Evolutionary conservation across 2,329 filamentous ascomycete species (phyloP), one percentile per base, ranked within the genome.

Genomic region (Didymella exigua): DNA sequence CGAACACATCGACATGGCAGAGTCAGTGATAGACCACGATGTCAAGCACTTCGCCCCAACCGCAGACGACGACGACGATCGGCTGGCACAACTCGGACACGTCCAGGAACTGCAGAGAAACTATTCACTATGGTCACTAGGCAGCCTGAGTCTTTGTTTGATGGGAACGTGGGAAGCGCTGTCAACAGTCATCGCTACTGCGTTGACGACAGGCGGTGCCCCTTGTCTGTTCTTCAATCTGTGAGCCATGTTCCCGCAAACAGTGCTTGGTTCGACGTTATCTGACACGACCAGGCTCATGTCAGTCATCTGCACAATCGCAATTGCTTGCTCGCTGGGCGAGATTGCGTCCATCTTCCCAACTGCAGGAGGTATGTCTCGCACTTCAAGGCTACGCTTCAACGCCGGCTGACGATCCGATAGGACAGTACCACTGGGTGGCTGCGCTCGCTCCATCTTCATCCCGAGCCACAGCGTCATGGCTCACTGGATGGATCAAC

Each of bases 321-420:
- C 86, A 69, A 85, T 90, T 31, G 87, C 87, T n/a, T 76, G 82
- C 4, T 89, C 86, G 18, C 79, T 90, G 16, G 85, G 85, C 57
- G 88, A 90, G 75, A 88, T 90, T 66, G 89, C 87, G 49, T 87
- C 84, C 58, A 84, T 89, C 27, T 90, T 88, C 65, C 88, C 88
- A n/a, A 90, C 87, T 6, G 86, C 86, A 37, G 87, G 87, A 70
- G 65, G 57, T 57, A 86, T 43, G 89, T 36, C 89, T 7, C 23
- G 30, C 8, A 3, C 5, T 9, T 9, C 49, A 50, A 26, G 40
- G 24, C 10, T 40, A 31, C 41, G 23, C 40, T 42, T 5, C 24
- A 27, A 6, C 23, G 21, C 4, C 26, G 21, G 21, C n/a, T 41
- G 31, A 23, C 53, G 4, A 6, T 24, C 47, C 16, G 16, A 37